These are phyloP conservation scores for Pogostemon cablin DNA, from an alignment of 257 asterid genomes.

Conservation along the genomic window DNA sequence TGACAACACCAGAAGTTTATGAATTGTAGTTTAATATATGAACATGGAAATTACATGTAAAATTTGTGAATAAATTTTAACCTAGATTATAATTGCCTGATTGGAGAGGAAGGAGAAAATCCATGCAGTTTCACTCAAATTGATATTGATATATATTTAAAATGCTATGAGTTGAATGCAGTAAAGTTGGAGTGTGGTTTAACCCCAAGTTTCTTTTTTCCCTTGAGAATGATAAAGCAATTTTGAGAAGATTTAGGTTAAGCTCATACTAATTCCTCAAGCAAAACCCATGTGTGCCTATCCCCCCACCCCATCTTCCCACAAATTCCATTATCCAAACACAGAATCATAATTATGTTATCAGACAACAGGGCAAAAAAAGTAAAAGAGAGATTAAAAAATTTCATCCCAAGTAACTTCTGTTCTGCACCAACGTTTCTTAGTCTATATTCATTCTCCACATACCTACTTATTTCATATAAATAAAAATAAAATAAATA, in stretches of 20 bases:
- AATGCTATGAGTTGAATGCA: conserved; percentile 13
- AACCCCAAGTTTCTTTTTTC: not conserved
- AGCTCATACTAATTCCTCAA: conserved; percentile 8
- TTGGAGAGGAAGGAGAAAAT: conserved; percentile 18
- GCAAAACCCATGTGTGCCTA: not conserved
- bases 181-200: not conserved
- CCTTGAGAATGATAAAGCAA: conserved; percentile 1
- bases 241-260: not conserved
- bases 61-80: not conserved
- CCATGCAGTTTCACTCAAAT: not conserved
- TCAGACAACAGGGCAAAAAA: not conserved
- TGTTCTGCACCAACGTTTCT: not conserved
- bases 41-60: not conserved
- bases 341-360: not conserved
- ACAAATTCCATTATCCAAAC: not conserved
- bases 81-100: not conserved
- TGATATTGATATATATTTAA: not conserved
- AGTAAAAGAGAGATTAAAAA: not conserved
- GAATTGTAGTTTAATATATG: conserved; percentile 5
- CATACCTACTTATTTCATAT: not conserved
- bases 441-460: not conserved
- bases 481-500: not conserved
- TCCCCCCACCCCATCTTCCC: not conserved
- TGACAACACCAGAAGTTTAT: conserved; percentile 3
- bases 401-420: conserved; percentile 8